Base-by-base conservation (phyloP, 2,329 filamentous ascomycete genomes). In the Cordyceps farinosa region DNA sequence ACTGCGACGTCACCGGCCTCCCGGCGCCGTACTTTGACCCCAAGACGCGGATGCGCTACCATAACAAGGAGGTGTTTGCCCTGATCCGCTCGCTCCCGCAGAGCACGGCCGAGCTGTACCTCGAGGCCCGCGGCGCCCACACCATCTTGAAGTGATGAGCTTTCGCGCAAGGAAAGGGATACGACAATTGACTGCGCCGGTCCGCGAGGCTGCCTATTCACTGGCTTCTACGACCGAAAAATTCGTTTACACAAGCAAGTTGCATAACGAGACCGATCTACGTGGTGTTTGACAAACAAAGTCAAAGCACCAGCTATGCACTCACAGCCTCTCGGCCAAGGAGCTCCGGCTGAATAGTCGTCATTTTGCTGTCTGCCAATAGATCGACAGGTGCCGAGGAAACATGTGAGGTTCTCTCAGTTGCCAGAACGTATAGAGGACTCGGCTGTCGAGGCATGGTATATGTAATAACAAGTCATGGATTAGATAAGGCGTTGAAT, bases 321-420 rank as follows among this genome's bases (percentile, higher is more conserved):
- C 87, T 87, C 81, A 78, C 76, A 76, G 82, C 86, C 90, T 96
- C 79, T 96, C 90, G 81, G 85, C 79, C 79, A 81, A 82, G 83
- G 87, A 84, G 91, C 92, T 96, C 93, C 93, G 92, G 93, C 93
- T 97, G 97, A 97, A 95, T 96, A 89, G 91, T 89, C 90, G 91
- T 91, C 90, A 72, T 68, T 22, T 84, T 85, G 75, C 77, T 96
- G 85, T 96, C 82, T 89, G 92, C 92, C 91, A 84, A 77, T 44
- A 63, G 59, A 61, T 78, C 83, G 86, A 90, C 87, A 84, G 83
- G 82, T 90, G 95, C 92, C 90, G 90, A 92, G 84, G 85, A 81
- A 82, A 88, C 88, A 91, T 83, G 77, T 83, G 73, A 78, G 75
- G 76, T 74, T 75, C 71, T 80, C 83, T 85, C 85, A 86, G 86